Percentiles rank a stretch among this genome's conserved stretches.
phyloP scores from a whole-genome alignment of 164 flowering plant species.

The Warburgia ugandensis region DNA sequence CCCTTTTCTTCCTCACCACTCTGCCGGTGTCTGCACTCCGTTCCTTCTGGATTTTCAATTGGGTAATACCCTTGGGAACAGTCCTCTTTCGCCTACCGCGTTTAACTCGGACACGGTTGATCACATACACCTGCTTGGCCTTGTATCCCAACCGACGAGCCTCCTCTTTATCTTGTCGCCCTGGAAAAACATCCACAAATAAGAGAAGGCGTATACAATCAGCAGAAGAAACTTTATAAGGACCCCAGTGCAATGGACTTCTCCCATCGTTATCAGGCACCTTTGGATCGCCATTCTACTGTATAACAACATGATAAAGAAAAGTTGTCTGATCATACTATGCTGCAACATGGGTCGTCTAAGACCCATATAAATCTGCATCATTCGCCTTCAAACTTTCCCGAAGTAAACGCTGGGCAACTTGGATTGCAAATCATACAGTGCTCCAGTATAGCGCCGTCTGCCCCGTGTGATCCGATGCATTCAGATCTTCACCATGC shows the following conservation, averaged over 20 bases:
- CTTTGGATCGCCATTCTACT: slow-evolving; percentile 99
- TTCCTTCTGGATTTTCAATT: too few species aligned
- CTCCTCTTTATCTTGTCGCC: slow-evolving; percentile 96
- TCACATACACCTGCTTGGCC: too few species aligned
- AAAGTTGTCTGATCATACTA: slow-evolving; percentile 97
- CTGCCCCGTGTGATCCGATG: slow-evolving; percentile 84
- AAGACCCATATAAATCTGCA: slow-evolving; percentile 79
- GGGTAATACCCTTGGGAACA: too few species aligned
- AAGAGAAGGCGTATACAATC: slow-evolving; percentile 91
- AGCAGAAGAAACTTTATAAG: slow-evolving; percentile 96
- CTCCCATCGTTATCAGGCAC: slow-evolving; percentile 94
- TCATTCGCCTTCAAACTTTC: slow-evolving; percentile 77
- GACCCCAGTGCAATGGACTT: slow-evolving; percentile 98
- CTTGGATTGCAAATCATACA: slow-evolving; percentile 85
- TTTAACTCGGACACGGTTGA: too few species aligned
- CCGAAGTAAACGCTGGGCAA: slow-evolving; percentile 75
- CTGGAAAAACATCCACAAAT: slow-evolving; percentile 83
- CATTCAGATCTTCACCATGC: slow-evolving; percentile 95
- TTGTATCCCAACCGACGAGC: too few species aligned
- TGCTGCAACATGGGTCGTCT: slow-evolving; percentile 95
- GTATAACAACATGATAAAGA: slow-evolving; percentile 81
- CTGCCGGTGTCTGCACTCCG: too few species aligned
- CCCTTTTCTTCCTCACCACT: too few species aligned
- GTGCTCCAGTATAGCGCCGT: slow-evolving; percentile 96
- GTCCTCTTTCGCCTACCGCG: too few species aligned